Base-by-base conservation (phyloP, 2,329 filamentous ascomycete genomes). In the Colletotrichum shisoi region DNA sequence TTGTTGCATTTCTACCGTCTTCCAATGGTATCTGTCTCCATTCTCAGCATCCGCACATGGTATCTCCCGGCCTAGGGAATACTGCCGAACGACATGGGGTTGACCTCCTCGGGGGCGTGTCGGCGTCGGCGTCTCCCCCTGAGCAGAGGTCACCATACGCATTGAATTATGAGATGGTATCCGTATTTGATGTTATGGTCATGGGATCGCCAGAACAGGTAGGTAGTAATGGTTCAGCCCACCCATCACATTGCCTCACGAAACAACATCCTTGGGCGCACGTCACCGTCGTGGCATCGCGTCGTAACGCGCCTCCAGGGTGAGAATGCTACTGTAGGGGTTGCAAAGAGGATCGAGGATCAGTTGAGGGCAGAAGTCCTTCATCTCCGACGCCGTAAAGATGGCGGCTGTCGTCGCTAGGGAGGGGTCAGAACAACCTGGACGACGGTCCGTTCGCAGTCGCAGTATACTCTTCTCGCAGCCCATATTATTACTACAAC, bases 1-100 rank as follows among this genome's bases (percentile, higher is more conserved):
- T 67, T 21, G 44, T 1, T 63, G 62, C 69, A 72, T 71, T 79
- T 79, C 77, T 72, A 79, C 73, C 69, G 70, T 74, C 73, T 79
- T 79, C 77, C 74, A 79, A 73, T 75, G 71, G 73, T 70, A 70
- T 78, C 77, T 62, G 58, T 70, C 67, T 39, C 56, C 62, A 60
- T 56, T 68, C 54, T 44, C 61, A 68, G 56, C 65, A 68, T 68
- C 65, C 65, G 44, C 65, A 68, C 65, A 65, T 68, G 65, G 65
- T 39, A 64, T 60, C 48, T 9, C 31, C 31, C 31, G 31, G 12
- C 57, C 60, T 19, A 5, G 63, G 31, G 53, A 57, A 57, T 53
- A 63, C n/a, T 21, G 24, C 34, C 53, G 53, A 39, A 31, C 31
- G 52, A 63, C 53, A 46, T 21, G 60, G 53, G 37, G 53, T 58